These are phyloP conservation scores for Eruca vesicaria DNA, from an alignment of 441 rosid species.

Conservation along the genomic window DNA sequence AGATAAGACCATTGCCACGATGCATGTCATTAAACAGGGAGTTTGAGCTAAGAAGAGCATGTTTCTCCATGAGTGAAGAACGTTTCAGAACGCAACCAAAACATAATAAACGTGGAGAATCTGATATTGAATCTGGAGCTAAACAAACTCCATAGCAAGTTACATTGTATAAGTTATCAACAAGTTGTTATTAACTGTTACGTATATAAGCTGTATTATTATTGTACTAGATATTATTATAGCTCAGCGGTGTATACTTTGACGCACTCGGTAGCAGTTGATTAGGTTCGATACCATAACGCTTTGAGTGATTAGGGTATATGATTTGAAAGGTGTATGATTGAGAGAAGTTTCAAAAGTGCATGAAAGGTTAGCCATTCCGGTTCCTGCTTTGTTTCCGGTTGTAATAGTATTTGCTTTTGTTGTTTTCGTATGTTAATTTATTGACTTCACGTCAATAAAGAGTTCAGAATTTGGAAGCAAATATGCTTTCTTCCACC, in stretches of 20 bases:
- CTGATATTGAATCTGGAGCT: constrained; percentile 8
- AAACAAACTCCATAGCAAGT: neutral
- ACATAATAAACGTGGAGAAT: constrained; percentile 8
- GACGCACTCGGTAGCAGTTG: neutral
- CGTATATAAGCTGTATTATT: too few species aligned
- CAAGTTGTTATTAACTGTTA: neutral
- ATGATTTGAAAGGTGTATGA: neutral
- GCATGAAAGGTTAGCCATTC: neutral
- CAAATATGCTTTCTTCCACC: neutral
- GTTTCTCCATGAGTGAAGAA: neutral
- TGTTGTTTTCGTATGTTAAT: neutral
- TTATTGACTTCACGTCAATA: neutral
- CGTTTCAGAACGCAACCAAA: neutral
- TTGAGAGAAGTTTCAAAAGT: neutral
- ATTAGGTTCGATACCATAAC: too few species aligned
- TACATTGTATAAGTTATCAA: neutral
- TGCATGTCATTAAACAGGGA: constrained; percentile 9
- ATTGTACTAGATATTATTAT: too few species aligned
- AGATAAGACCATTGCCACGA: constrained; percentile 5
- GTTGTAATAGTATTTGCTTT: neutral
- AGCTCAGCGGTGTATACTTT: neutral
- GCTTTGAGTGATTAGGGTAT: too few species aligned
- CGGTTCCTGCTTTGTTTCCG: neutral
- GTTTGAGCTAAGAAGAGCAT: constrained; percentile 10
- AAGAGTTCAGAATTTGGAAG: neutral